Evolutionary conservation across 2,329 filamentous ascomycete genomes (phyloP), one percentile per base, ranked within the genome.

Genomic region (Curvularia sp.): DNA sequence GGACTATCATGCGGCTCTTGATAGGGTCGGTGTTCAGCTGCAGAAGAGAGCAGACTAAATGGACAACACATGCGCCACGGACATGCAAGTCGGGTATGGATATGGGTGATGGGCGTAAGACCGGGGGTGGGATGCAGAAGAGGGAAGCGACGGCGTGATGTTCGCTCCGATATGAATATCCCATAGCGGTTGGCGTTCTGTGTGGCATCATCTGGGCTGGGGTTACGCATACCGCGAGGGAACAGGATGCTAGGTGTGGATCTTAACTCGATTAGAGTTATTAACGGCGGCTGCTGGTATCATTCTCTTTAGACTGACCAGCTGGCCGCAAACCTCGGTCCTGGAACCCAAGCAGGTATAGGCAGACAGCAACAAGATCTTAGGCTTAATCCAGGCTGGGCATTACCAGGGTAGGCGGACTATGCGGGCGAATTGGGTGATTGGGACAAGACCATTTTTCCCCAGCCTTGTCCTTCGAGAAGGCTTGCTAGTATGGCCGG

Each of bases 341-440:
- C 28, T 18, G 6, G 39, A 34, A 13, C 49, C 36, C 30, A 41
- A 67, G 49, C 39, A 25, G 64, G 59, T 30, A 46, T 19, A 28
- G 41, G 18, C 41, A 32, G 55, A 38, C 19, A 34, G 38, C 13
- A 18, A 36, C 15, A 28, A 70, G 70, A 72, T 72, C 72, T 74
- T 74, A 74, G 72, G 70, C 72, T 74, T 66, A 72, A 73, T 72
- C 52, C 36, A 48, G 55, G 64, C 64, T 71, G 59, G 66, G 67
- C 68, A 63, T 46, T 41, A 30, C 49, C 15, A 19, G 42, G 45
- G 46, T 25, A 5, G 18, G 27, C 8, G 39, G 38, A 28, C n/a
- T 39, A 45, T 47, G 43, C 49, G 39, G 50, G 46, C 68, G 64
- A 71, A 71, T 69, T 69, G 65, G 66, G 54, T 66, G 60, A 66